Evolutionary conservation across 139 green algal genomes (phyloP), one percentile per base, ranked within the genome.

Genomic region (Chlamydomonas incerta): DNA sequence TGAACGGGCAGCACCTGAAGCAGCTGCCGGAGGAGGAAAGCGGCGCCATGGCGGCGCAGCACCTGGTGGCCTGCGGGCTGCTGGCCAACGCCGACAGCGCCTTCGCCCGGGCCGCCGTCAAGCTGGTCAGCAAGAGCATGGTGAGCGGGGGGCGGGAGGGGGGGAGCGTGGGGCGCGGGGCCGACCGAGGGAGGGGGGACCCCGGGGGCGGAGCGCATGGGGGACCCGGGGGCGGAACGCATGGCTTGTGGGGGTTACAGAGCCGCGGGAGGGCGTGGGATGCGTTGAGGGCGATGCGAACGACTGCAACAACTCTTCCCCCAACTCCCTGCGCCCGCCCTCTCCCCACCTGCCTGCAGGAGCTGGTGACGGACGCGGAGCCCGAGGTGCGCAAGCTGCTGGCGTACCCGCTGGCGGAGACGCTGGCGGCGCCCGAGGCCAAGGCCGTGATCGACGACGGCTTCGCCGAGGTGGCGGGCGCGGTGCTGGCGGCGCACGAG

Each of bases 1-100:
- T 97, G 94, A 97, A 98, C 81, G 96, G 97, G 5, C 96, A 99
- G 93, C 93, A 98, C 90, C 87, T 99, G 41, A 86, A 90, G 20
- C n/a, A 58, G 18, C 82, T 98, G 81, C 87, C 92, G 0, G 92
- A 89, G 33, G 86, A 93, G 34, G 90, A 95, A 65, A 80, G 93
- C 68, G 29, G 90, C 3, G 41, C 60, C 14, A 86, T 93, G 83
- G 76, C 94, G 46, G 85, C 72, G 9, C 18, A 8, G 11, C 73
- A 74, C 83, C 95, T 95, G 92, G 76, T 90, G n/a, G 86, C 68
- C 62, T 65, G 50, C 1, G 94, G 95, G 13, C 63, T 98, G 67
- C 74, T 98, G 55, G 80, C 85, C 26, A 55, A 34, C 14, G 65
- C 76, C 23, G 90, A 92, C 79, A 91, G 86, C 13, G 81, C 94